phyloP scores from a whole-genome alignment of 139 green algal genomes.

The Chlamydomonas sp. region DNA sequence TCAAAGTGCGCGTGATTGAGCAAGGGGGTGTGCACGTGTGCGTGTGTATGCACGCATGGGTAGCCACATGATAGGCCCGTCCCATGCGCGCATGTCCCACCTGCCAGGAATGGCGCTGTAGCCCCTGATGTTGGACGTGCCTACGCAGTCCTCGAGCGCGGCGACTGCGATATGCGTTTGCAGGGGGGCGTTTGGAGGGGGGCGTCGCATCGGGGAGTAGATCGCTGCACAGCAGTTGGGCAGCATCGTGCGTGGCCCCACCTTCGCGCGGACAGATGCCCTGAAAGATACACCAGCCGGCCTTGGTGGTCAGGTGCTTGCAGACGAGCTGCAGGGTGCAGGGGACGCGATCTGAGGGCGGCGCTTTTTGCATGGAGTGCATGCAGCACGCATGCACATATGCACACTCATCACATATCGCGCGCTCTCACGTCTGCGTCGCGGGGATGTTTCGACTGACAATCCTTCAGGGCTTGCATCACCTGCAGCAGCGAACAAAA shows the following conservation, averaged over 20 bases:
- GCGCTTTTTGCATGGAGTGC: not conserved
- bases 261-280: slow-evolving; percentile 37
- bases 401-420: not conserved
- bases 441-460: slow-evolving; percentile 25
- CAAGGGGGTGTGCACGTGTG: not conserved
- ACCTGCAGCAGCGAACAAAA: no score
- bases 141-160: slow-evolving; percentile 44
- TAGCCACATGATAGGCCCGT: not conserved
- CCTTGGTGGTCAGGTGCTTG: slow-evolving; percentile 21
- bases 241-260: not conserved
- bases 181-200: not conserved
- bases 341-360: not conserved
- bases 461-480: slow-evolving; percentile 30
- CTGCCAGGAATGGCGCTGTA: slow-evolving; percentile 7
- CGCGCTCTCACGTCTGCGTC: slow-evolving; percentile 28
- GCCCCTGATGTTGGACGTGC: slow-evolving; percentile 24
- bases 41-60: not conserved
- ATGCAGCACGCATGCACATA: not conserved
- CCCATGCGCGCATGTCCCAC: not conserved
- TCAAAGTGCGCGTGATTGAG: not conserved
- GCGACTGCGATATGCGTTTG: slow-evolving; percentile 24
- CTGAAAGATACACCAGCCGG: slow-evolving; percentile 43
- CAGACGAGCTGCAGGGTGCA: slow-evolving; percentile 30
- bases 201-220: not conserved
- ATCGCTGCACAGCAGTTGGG: not conserved